phyloP scores from a whole-genome alignment of 2,329 filamentous ascomycete genomes.

The Fusarium sp. region DNA sequence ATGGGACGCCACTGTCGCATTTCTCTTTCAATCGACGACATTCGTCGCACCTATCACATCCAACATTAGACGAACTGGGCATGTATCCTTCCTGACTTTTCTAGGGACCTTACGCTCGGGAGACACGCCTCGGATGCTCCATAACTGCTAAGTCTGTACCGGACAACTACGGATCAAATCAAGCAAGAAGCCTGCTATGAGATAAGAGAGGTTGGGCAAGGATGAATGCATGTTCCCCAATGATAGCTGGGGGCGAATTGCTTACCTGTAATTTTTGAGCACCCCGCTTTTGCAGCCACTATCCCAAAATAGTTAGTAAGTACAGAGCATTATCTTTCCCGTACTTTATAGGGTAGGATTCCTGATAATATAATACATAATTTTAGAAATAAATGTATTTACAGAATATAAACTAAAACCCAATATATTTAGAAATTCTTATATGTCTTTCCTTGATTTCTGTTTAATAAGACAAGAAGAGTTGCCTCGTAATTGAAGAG shows the following conservation, averaged over 20 bases:
- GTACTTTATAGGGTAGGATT: too few relatives aligned
- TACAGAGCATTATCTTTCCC: not conserved
- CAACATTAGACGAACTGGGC: not conserved
- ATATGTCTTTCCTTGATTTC: too few relatives aligned
- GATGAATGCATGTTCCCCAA: constrained; percentile 4
- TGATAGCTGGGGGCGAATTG: not conserved
- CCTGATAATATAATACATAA: too few relatives aligned
- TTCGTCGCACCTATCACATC: constrained; percentile 13
- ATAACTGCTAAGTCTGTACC: not conserved
- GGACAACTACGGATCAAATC: not conserved
- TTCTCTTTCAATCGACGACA: constrained; percentile 15
- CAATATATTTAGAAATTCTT: too few relatives aligned
- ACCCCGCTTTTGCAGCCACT: constrained; percentile 11
- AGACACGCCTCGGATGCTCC: constrained; percentile 3
- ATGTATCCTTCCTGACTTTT: not conserved
- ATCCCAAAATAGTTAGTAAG: not conserved
- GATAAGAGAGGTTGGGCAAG: not conserved
- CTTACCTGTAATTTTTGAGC: not conserved
- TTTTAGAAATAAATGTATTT: too few relatives aligned
- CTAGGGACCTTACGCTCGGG: constrained; percentile 2
- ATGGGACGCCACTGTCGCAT: constrained; percentile 3
- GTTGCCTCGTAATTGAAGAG: too few relatives aligned
- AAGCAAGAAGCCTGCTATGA: not conserved
- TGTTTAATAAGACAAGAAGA: too few relatives aligned
- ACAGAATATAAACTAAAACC: too few relatives aligned